A percentile compares a stretch with the other conserved stretches of the same genome.
phyloP scores from a whole-genome alignment of 2,329 filamentous ascomycete genomes.

The Exophiala oligosperma region DNA sequence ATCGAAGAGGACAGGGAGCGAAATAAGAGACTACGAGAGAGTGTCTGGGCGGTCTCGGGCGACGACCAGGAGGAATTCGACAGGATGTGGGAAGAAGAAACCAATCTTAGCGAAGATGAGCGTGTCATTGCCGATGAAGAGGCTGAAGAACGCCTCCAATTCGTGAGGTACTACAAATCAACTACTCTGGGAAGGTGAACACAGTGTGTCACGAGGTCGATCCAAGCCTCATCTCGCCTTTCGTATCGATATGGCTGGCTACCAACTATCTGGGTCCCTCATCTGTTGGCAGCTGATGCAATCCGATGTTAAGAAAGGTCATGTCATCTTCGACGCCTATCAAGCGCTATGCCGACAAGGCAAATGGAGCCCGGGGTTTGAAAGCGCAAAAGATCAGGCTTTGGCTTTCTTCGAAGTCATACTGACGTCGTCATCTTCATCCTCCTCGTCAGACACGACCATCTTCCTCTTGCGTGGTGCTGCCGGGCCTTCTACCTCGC shows the following conservation, averaged over 20 bases:
- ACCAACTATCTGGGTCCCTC: no score
- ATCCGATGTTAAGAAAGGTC: no score
- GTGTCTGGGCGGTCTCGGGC: constrained; percentile 82
- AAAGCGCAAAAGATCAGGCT: neutral
- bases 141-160: constrained; percentile 52
- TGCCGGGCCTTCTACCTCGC: constrained; percentile 26
- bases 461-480: constrained; percentile 31
- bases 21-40: constrained; percentile 88
- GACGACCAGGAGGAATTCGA: constrained; percentile 70
- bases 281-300: no score
- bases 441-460: constrained; percentile 31
- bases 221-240: neutral
- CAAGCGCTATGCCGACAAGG: neutral
- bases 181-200: neutral
- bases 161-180: constrained; percentile 26
- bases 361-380: no score
- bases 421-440: constrained; percentile 20
- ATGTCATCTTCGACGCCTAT: no score
- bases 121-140: constrained; percentile 76
- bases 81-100: constrained; percentile 82
- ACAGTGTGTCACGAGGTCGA: neutral
- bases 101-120: constrained; percentile 86
- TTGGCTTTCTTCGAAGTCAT: constrained; percentile 19
- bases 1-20: constrained; percentile 96
- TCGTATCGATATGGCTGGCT: no score